Base-by-base conservation (phyloP, 1,284 basidiomycete genomes). In the Ceratobasidium sp. region DNA sequence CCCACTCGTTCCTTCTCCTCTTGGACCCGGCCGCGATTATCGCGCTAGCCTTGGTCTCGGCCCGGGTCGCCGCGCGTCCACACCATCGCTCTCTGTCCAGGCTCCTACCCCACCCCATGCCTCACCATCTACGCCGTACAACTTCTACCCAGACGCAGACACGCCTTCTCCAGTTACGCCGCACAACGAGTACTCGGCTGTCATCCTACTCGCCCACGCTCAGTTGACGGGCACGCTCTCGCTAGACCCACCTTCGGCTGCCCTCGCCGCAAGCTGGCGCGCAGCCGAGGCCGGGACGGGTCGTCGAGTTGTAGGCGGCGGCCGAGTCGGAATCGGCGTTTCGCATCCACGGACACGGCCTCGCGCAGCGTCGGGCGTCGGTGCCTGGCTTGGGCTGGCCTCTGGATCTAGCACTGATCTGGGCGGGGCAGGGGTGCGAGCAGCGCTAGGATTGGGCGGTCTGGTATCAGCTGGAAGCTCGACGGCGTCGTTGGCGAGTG, bases 171-270 rank as follows among this genome's bases (percentile, higher is more conserved):
- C 76, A 27, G 29, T 48, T 27, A 61, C 58, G 9, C 41, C 54
- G 37, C 31, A 56, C 54, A 53, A 53, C 41, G 74, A 68, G 27
- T 41, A 49, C 59, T 37, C 86, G 8, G 91, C 94, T 77, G 83
- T 92, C 13, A 87, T 96, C n/a, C 85, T 96, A 0, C 96, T 95
- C 82, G 90, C 94, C 0, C 96, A 95, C 79, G 92, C 91, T 0
- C 94, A 95, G 78, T 85, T 96, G 31, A 84, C 88, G n/a, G 94
- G 94, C 1, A 87, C 84, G 0, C 83, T 91, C 66, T 84, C 87
- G 37, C 80, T 90, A 58, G 84, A 84, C 71, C 82, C 82, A 43
- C 76, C 78, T 19, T 78, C 84, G 5, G 80, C 84, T 78, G 80
- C 46, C 72, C 77, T 41, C 39, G 62, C 75, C 7, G 46, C 34